Base-by-base conservation (phyloP, 1,139 yeast species). In the Debaryomyces coudertii region DNA sequence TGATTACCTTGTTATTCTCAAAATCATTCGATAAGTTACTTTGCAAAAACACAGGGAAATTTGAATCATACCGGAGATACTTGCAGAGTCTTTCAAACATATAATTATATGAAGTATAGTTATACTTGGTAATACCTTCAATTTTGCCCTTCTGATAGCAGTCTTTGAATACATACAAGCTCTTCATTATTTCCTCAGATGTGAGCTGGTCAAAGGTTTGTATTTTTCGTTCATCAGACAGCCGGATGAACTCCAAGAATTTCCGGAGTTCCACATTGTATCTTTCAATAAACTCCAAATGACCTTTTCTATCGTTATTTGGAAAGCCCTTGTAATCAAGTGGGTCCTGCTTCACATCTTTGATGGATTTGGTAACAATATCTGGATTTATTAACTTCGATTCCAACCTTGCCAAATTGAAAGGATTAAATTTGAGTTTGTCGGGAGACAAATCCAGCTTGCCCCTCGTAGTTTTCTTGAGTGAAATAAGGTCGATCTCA, bases 401-500 rank as follows among this genome's bases (percentile, higher is more conserved):
- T 22, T 43, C 44, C 5, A 40, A 31, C 8, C 15, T 36, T 9
- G 44, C n/a, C 29, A 27, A 15, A n/a, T 36, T 36, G 18, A 36
- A 36, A 7, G 36, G 36, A 36, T 40, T 36, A 15, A 44, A 16
- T 14, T 36, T 36, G 9, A 27, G 12, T 28, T 41, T 27, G 18
- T n/a, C 23, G n/a, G 16, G 8, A 3, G 4, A 2, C 14, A 18
- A n/a, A 24, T 29, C 29, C 23, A 36, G 34, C 29, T 45, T 47
- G 11, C 23, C 29, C 42, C 44, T 55, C 22, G 59, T 62, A 20
- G 57, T 65, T 51, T 61, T 69, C 46, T 56, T 63, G 49, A 72
- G 51, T 5, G 76, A 60, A 22, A 72, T 66, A 42, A 57, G 51
- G 52, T 71, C 77, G 47, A 72, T 68, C 36, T 71, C 77, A 47